Percentiles rank a stretch among this genome's conserved stretches.
Evolutionary conservation across 108 stramenopile genomes (phyloP).

Genomic region (Schizochytrium sp.): DNA sequence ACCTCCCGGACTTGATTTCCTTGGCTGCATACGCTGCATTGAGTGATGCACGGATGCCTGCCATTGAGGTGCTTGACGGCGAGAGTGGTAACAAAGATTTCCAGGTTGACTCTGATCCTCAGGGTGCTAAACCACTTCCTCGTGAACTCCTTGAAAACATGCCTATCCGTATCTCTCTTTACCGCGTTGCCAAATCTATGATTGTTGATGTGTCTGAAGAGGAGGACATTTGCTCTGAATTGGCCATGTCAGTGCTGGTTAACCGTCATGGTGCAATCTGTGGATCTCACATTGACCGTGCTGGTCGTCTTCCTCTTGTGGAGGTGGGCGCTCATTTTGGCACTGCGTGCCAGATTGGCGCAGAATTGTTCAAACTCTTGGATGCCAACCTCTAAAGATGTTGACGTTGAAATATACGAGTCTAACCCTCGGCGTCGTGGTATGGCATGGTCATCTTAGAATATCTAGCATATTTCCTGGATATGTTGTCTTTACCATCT

Average conservation of each 20-base stretch:
- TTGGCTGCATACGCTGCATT: slow-evolving; percentile 29
- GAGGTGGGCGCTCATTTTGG: background rate
- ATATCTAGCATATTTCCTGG: no score
- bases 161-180: slow-evolving; percentile 38
- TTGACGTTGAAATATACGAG: no score
- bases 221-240: slow-evolving; percentile 42
- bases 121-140: background rate
- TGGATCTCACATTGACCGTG: slow-evolving; percentile 32
- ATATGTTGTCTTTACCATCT: no score
- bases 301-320: slow-evolving; percentile 7
- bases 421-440: no score
- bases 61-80: background rate
- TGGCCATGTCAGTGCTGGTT: slow-evolving; percentile 2
- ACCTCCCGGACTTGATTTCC: slow-evolving; percentile 34
- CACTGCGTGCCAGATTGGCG: slow-evolving; percentile 10
- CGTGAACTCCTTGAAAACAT: background rate
- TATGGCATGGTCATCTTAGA: no score
- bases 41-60: slow-evolving; percentile 13
- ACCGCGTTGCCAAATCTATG: background rate
- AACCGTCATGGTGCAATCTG: slow-evolving; percentile 39
- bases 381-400: background rate
- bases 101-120: slow-evolving; percentile 49
- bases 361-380: slow-evolving; percentile 23
- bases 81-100: slow-evolving; percentile 35
- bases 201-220: slow-evolving; percentile 12